Evolutionary conservation across 176 grass and related monocot species (phyloP).

Genomic region (Carex pumila): DNA sequence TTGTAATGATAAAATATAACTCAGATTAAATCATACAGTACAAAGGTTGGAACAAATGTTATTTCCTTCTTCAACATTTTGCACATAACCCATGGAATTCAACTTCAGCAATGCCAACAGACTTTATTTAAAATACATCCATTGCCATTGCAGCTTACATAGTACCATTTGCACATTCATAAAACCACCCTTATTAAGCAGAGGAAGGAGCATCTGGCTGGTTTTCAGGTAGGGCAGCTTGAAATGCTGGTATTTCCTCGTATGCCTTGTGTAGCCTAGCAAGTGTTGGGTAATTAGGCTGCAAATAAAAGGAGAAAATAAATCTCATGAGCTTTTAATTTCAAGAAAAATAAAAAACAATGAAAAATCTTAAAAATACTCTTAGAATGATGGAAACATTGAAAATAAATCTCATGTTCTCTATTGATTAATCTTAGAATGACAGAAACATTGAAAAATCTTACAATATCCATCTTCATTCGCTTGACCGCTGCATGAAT

Average conservation of each 20-base stretch:
- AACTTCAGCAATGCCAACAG: neutral
- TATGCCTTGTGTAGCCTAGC: constrained; percentile 47
- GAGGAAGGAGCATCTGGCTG: constrained; percentile 73
- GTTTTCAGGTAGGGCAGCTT: constrained; percentile 54
- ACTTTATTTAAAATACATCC: neutral
- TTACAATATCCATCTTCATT: constrained; percentile 60
- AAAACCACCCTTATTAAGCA: constrained; percentile 16
- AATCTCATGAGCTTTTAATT: neutral
- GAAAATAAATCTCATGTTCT: neutral
- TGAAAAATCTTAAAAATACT: no score
- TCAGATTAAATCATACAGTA: neutral
- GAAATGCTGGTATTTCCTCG: constrained; percentile 54
- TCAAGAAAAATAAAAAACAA: neutral
- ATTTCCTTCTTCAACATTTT: neutral
- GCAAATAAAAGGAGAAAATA: neutral
- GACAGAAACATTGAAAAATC: neutral
- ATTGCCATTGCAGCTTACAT: neutral
- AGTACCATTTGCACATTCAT: neutral
- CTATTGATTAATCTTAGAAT: neutral
- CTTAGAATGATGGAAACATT: neutral
- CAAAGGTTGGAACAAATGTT: neutral
- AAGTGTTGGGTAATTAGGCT: constrained; percentile 62
- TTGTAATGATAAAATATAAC: neutral
- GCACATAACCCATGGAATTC: neutral
- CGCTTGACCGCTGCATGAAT: constrained; percentile 33